Conservation (phyloP, 257 asterid species). For the Solanum dulcamara region DNA sequence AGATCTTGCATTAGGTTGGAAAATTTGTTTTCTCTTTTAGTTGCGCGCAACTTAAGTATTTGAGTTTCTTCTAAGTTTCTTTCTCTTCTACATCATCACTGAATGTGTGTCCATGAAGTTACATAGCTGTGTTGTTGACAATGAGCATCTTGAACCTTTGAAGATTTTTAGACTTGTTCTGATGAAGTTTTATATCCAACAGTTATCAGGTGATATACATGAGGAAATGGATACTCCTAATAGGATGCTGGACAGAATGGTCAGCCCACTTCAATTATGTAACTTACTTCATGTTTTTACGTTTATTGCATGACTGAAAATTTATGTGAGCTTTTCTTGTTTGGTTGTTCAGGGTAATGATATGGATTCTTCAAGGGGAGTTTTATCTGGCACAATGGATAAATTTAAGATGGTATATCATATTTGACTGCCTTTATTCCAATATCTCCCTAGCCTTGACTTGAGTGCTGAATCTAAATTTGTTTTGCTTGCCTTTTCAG, state of each 20-base stretch:
- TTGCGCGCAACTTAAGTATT: not conserved
- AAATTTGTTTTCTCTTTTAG: not conserved
- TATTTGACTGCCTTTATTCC: not conserved
- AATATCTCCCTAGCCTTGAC: not conserved
- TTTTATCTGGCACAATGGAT: conserved; percentile 88
- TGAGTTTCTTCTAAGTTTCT: not conserved
- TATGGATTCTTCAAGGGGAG: conserved; percentile 91
- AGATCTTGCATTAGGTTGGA: not conserved
- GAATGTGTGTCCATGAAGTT: not conserved
- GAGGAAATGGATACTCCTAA: conserved; percentile 88
- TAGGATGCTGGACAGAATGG: conserved; percentile 85
- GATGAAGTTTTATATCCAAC: conserved; percentile 1
- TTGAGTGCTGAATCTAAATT: not conserved
- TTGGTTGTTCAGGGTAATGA: too few relatives aligned
- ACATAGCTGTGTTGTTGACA: not conserved
- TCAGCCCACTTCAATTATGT: conserved; percentile 15
- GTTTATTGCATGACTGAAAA: not conserved
- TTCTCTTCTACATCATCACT: not conserved
- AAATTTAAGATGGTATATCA: conserved; percentile 73
- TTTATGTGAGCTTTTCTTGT: not conserved
- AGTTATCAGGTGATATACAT: conserved; percentile 85
- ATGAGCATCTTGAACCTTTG: not conserved
- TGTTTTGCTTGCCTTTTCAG: conserved; percentile 20
- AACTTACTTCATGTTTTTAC: not conserved
- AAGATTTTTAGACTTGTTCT: not conserved